Percentiles rank a stretch among this genome's conserved stretches.
Conservation (phyloP, 2,329 filamentous ascomycete species). For the Aureobasidium sp. region DNA sequence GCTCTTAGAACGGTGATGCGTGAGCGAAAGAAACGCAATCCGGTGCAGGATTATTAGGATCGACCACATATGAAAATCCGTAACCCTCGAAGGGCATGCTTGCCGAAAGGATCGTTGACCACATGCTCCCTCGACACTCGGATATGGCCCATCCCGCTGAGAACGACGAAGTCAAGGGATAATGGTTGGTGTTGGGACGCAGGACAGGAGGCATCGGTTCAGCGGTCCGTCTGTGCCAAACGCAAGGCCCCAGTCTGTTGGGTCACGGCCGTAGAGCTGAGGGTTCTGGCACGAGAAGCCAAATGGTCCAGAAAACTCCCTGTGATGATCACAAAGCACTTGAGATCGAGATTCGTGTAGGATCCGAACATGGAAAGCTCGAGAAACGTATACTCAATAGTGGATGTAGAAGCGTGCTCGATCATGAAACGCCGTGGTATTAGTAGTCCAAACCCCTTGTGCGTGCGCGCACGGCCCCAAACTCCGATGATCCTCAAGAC, state of each 20-base stretch:
- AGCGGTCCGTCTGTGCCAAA: not conserved
- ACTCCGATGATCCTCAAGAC: not conserved
- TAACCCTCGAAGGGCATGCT: not conserved
- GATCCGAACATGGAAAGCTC: not conserved
- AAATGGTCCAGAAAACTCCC: not conserved
- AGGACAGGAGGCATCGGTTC: not conserved
- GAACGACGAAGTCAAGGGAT: not conserved
- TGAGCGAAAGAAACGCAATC: not conserved
- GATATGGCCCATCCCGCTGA: not conserved
- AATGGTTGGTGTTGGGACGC: not conserved
- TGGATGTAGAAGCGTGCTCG: not conserved
- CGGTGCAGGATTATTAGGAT: not conserved
- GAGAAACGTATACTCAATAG: not conserved
- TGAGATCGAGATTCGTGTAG: not conserved
- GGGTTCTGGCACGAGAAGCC: not conserved
- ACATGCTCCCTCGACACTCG: not conserved
- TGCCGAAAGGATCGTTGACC: not conserved
- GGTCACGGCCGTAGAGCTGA: not conserved
- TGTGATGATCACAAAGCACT: not conserved
- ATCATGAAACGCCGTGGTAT: constrained; percentile 1
- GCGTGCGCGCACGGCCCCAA: not conserved
- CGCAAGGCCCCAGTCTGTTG: not conserved
- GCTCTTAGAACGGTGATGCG: not conserved
- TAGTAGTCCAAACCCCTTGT: not conserved
- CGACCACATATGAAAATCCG: not conserved